Evolutionary conservation across 352 stramenopile species (phyloP), one percentile per base, ranked within the genome.

Genomic region (Phytophthora idaei): DNA sequence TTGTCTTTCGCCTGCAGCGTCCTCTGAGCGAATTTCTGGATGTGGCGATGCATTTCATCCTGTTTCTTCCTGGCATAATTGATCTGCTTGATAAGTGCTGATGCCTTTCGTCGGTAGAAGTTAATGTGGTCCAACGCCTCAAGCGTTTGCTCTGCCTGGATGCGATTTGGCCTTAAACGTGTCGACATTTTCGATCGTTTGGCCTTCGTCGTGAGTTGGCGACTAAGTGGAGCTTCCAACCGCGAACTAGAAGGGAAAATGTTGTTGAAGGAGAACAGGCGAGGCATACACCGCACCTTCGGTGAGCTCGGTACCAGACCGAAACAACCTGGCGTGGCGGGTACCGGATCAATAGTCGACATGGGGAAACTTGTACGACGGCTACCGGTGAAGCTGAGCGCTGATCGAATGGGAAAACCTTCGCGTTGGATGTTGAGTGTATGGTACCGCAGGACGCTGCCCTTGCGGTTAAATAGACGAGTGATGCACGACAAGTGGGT

Each of bases 71-170:
- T 86, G 31, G 73, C 83, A 15, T 77, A 62, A 25, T 74, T 74
- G 75, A 91, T 91, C 48, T 90, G 87, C 29, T 89, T 83, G 57
- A 91, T 84, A 12, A 91, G 70, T 14, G 84, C 64, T 21, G 82
- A 81, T 1, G 83, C 83, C 51, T 87, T 83, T 21, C 81, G 76
- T 25, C 72, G 74, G 62, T 89, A 91, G 55, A 90, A 91, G 31
- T 85, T 76, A 9, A 91, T 75, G 9, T 91, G 80, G 32, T 85
- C 81, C 31, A 90, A 71, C 9, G 74, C 69, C 25, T 67, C 45
- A 17, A 90, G 39, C 1, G 80, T 85, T 62, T 90, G 74, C 54
- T 90, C 80, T 2, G 78, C 80, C 14, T 84, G 77, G 5, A 90
- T 68, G 2, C 77, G 74, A 42, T 66, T 64, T 15, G 59, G 52